These are phyloP conservation scores for Lunularia cruciata DNA, from an alignment of 225 moss, liverwort and hornwort species.

Conservation along the genomic window DNA sequence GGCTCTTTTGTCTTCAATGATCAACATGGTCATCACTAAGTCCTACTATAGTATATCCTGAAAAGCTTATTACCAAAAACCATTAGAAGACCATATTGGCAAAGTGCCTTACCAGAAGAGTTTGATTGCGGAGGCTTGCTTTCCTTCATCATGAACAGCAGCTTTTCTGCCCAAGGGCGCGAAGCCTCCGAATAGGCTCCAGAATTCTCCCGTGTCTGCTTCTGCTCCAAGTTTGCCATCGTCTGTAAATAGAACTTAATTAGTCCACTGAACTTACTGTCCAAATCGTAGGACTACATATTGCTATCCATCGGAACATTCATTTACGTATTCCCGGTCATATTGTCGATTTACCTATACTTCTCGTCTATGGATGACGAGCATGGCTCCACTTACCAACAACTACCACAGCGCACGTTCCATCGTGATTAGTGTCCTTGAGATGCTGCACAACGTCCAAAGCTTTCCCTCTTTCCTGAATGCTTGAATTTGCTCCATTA, in stretches of 20 bases:
- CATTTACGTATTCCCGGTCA: neutral
- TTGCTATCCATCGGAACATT: constrained; percentile 27
- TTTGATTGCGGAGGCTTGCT: constrained; percentile 43
- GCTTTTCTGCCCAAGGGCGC: constrained; percentile 79
- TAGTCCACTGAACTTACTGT: neutral
- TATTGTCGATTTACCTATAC: neutral
- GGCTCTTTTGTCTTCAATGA: too few species aligned
- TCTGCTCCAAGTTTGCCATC: constrained; percentile 95
- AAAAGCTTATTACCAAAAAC: too few species aligned
- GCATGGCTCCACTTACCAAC: constrained; percentile 54
- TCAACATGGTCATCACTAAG: too few species aligned
- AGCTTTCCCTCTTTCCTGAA: constrained; percentile 92
- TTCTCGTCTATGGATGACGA: neutral
- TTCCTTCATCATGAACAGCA: constrained; percentile 43
- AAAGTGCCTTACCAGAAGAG: constrained; percentile 59
- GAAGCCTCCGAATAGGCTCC: constrained; percentile 92
- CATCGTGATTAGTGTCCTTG: constrained; percentile 81
- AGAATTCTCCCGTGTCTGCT: constrained; percentile 93
- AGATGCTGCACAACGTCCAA: constrained; percentile 92
- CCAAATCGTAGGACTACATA: too few species aligned
- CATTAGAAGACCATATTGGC: too few species aligned
- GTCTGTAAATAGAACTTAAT: constrained; percentile 47
- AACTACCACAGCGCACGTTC: constrained; percentile 71
- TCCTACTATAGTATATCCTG: too few species aligned
- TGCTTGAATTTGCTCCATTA: constrained; percentile 83